Base-by-base conservation (phyloP, 225 moss, liverwort and hornwort species). In the Climacium dendroides region DNA sequence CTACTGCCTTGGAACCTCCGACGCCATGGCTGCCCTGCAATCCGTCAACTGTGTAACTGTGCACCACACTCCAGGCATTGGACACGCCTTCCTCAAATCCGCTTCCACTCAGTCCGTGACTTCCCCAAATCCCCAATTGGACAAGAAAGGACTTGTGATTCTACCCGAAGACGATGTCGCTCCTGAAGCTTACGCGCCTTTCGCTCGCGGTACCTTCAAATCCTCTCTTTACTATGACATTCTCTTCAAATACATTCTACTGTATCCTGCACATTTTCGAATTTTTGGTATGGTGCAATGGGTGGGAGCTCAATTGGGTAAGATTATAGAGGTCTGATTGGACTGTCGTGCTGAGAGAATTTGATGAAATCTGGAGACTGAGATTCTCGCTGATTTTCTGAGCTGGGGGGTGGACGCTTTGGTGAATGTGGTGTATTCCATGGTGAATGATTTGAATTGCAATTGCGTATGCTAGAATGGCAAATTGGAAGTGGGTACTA, bases 141-240 rank as follows among this genome's bases (percentile, higher is more conserved):
- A 24, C 78, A 77, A 59, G 47, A 84, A 47, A 62, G 92, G 92
- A 18, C 13, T 93, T 35, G 86, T 94, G 45, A 77, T 94, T 71
- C n/a, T 94, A 57, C 92, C 94, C 11, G 92, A 90, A 45, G 35
- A 79, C 11, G 83, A 88, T 47, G 88, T 94, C 19, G 87, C 93
- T 69, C 90, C 92, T 70, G 90, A 88, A 79, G 89, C 92, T 13
- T 92, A 94, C 59, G 93, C 93, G 47, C 90, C 91, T 50, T 86
- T 92, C 32, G 94, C 93, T 91, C 92, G 93, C 35, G 87, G 90
- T 94, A 73, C 73, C 6, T 32, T 58, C 59, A 32, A 32, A 14
- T 14, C 22, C 29, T 30, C 43, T 54, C 67, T 37, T 54, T 19
- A 13, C 25, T 13, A 34, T 26, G 63, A 64, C 35, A n/a, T 47